Base-by-base conservation (phyloP, 192 early-diverging fungal genomes). In the Pilobolus umbonatus region DNA sequence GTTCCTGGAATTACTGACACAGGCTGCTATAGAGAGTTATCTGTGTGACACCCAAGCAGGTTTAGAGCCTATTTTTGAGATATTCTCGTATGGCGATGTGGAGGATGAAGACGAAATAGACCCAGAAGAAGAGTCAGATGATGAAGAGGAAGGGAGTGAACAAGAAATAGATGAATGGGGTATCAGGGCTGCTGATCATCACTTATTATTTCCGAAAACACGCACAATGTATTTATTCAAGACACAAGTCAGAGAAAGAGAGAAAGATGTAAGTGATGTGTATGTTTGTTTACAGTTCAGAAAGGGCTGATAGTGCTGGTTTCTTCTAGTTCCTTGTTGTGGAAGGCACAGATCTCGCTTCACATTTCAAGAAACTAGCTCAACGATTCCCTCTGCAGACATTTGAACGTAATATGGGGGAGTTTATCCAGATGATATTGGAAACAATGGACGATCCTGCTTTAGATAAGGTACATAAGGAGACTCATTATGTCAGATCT, bases 1-100 rank as follows among this genome's bases (percentile, higher is more conserved):
- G 14, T 77, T 80, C 60, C 36, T 80, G 19, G 78, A 80, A 46
- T 59, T 80, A 47, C 67, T 80, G 62, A 80, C 78, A 1, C 78
- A 80, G 57, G 78, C 78, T 15, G 75, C 70, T 14, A 75, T 80
- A 19, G 73, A 80, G 55, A 61, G 73, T 10, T 80, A 75, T 36
- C 64, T 80, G 19, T 80, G 78, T 26, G 78, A 80, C 64, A 71
- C 61, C 15, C 60, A 64, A 12, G 30, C 43, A 15, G 40, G 30
- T 35, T 44, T 24, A 24, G 43, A 44, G 22, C 28, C 38, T 21
- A 39, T 56, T 29, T 56, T 21, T n/a, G 40, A 56, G 15, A 31
- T 19, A 3, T 56, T 56, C 12, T 39, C 55, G 0, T 39, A 56
- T 30, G 55, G 55, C 19, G 25, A 39, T 17, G 40, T 43, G 10